Percentiles rank a stretch among this genome's conserved stretches.
Conservation (phyloP, 176 grass and related monocot genomes). For the Alloteropsis semialata region DNA sequence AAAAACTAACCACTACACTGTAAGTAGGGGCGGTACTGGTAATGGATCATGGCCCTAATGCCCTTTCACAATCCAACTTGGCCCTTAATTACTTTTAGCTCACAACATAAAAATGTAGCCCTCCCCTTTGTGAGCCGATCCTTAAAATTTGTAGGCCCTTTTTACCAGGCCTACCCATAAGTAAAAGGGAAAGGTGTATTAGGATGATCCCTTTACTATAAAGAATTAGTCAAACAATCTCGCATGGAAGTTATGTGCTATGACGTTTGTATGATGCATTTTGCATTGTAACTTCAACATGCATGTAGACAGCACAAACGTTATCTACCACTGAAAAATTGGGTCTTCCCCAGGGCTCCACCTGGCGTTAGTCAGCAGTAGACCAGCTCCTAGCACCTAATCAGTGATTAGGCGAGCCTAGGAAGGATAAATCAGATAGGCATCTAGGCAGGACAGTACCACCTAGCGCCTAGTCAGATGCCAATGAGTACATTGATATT, state of each 20-base stretch:
- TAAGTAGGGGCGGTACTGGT: too few species aligned
- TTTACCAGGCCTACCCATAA: too few species aligned
- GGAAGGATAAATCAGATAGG: background rate
- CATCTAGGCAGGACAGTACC: background rate
- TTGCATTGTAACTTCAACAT: slow-evolving; percentile 3
- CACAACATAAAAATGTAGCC: too few species aligned
- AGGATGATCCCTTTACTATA: background rate
- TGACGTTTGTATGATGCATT: background rate
- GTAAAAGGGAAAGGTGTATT: background rate
- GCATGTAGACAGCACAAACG: background rate
- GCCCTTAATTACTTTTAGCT: too few species aligned
- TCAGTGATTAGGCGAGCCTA: background rate
- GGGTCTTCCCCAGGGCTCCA: background rate
- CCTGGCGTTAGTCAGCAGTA: background rate
- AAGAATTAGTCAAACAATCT: slow-evolving; percentile 27
- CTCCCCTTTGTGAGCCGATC: too few species aligned
- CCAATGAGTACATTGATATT: background rate
- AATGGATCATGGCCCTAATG: too few species aligned
- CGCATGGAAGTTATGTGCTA: background rate
- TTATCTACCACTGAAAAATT: background rate
- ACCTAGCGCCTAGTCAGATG: background rate
- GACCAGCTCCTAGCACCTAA: background rate
- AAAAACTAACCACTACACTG: background rate
- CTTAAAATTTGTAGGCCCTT: too few species aligned
- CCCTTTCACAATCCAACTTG: too few species aligned